These are phyloP conservation scores for Ceratocystis huliohia DNA, from an alignment of 2,329 filamentous ascomycete genomes.

Conservation along the genomic window DNA sequence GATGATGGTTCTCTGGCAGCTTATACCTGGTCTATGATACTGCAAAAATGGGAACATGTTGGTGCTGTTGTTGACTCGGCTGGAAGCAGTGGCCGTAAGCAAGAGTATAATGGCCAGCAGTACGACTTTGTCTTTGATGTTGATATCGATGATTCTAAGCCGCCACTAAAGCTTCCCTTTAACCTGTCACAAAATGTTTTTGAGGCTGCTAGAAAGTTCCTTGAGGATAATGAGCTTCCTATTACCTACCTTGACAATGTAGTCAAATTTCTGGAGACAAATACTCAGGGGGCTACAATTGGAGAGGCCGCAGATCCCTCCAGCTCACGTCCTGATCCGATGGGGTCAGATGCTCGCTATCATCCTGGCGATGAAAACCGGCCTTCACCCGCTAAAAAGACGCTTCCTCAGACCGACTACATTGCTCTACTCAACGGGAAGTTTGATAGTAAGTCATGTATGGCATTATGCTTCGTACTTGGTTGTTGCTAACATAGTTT, in stretches of 20 bases:
- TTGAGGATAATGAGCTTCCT: constrained; percentile 77
- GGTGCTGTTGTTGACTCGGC: constrained; percentile 90
- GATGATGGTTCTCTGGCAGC: constrained; percentile 70
- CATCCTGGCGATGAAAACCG: constrained; percentile 50
- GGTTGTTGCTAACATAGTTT: constrained; percentile 23
- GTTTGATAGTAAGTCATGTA: constrained; percentile 36
- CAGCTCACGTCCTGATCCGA: constrained; percentile 53
- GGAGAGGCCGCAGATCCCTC: constrained; percentile 35
- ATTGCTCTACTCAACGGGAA: constrained; percentile 59
- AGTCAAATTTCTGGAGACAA: constrained; percentile 80
- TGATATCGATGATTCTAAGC: constrained; percentile 88
- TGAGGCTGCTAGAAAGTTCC: constrained; percentile 80
- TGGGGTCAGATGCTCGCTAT: constrained; percentile 66
- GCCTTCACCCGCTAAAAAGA: constrained; percentile 37
- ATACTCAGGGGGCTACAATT: constrained; percentile 77
- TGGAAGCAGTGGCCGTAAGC: constrained; percentile 68
- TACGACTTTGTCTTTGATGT: constrained; percentile 97
- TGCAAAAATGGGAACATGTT: constrained; percentile 69
- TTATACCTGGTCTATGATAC: constrained; percentile 67
- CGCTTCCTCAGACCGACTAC: constrained; percentile 65
- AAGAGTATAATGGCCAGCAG: constrained; percentile 66
- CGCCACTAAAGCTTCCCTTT: constrained; percentile 83
- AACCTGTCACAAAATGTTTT: constrained; percentile 89
- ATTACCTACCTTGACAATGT: constrained; percentile 82
- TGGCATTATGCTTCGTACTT: not conserved